phyloP scores from a whole-genome alignment of 1,139 yeast genomes.

The Geotrichum phurueaensis region DNA sequence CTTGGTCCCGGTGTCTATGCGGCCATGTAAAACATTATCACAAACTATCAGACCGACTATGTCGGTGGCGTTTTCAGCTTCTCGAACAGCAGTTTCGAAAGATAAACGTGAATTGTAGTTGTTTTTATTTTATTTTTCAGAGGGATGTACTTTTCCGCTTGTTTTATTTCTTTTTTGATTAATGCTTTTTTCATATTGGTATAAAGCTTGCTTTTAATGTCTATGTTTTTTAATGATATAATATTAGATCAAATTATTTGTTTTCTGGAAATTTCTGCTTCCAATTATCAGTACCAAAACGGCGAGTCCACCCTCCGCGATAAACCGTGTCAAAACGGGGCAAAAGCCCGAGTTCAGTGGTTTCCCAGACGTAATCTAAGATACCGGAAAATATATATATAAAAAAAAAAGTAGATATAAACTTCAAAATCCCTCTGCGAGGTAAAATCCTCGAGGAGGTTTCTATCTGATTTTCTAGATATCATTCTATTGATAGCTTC shows the following conservation, averaged over 20 bases:
- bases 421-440: neutral
- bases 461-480: neutral
- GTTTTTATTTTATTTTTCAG: neutral
- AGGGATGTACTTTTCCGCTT: neutral
- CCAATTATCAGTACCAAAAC: neutral
- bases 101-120: neutral
- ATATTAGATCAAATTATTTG: neutral
- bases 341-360: neutral
- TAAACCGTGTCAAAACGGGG: neutral
- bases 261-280: neutral
- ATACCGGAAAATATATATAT: neutral
- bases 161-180: neutral
- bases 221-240: neutral
- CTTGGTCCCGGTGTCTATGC: constrained; percentile 57
- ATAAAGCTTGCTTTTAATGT: neutral
- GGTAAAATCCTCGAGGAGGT: neutral
- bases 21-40: constrained; percentile 48
- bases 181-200: neutral
- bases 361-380: neutral
- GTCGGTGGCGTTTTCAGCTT: constrained; percentile 51
- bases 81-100: constrained; percentile 39
- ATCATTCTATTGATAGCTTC: neutral
- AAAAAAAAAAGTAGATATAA: neutral
- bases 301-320: neutral
- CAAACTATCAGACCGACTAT: constrained; percentile 43